phyloP scores from a whole-genome alignment of 2,329 filamentous ascomycete genomes.

The Sordariomycetes sp. region DNA sequence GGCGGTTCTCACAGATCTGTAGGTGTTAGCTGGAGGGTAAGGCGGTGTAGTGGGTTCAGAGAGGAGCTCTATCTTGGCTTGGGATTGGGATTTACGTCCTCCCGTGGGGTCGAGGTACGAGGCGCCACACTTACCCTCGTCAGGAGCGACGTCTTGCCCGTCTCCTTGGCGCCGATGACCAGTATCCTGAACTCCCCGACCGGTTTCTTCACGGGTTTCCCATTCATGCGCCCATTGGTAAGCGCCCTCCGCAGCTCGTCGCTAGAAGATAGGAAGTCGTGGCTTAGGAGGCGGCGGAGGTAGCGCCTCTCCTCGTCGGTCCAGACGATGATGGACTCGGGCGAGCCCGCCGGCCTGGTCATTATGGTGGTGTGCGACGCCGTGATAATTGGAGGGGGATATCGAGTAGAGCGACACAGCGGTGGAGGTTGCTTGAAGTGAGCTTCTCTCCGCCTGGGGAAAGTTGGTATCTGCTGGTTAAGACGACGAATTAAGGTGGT shows the following conservation, averaged over 20 bases:
- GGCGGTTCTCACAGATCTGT: conserved; percentile 21
- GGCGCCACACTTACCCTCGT: conserved; percentile 19
- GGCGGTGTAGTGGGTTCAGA: not conserved
- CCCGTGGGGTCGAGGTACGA: not conserved
- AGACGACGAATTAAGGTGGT: too few relatives aligned
- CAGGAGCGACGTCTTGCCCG: conserved; percentile 29
- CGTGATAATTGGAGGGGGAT: not conserved
- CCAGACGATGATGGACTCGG: conserved; percentile 17
- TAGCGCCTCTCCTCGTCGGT: conserved; percentile 28
- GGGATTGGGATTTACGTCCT: not conserved
- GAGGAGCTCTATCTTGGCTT: not conserved
- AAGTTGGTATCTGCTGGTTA: not conserved
- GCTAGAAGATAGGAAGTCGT: conserved; percentile 20
- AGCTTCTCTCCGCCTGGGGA: not conserved
- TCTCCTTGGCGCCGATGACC: conserved; percentile 24
- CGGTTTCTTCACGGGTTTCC: conserved; percentile 9
- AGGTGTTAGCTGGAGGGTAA: not conserved
- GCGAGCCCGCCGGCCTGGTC: not conserved
- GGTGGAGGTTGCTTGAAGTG: too few relatives aligned
- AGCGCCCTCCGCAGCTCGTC: conserved; percentile 10
- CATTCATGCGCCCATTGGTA: conserved; percentile 1
- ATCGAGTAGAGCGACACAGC: too few relatives aligned
- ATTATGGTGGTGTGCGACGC: not conserved
- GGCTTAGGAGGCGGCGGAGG: conserved; percentile 25
- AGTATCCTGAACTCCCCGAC: conserved; percentile 26